Conservation (phyloP, 108 stramenopile species). For the Seminavis robusta region DNA sequence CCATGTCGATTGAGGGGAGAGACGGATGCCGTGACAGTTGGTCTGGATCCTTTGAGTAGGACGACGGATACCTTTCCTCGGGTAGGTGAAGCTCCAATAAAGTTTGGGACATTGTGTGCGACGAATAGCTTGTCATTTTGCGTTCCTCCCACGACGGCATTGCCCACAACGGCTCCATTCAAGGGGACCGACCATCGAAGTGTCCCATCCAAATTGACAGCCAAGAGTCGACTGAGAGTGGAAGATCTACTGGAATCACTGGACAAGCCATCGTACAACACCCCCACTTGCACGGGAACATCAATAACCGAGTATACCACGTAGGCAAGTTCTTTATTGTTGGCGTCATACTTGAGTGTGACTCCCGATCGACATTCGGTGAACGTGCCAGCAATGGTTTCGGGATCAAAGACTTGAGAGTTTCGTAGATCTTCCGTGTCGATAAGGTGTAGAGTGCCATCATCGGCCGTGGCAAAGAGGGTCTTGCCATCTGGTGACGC, state of each 20-base stretch:
- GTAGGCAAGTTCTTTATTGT: constrained; percentile 4
- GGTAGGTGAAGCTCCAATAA: not conserved
- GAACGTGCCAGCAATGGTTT: not conserved
- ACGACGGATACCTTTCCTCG: constrained; percentile 18
- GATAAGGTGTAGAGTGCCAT: constrained; percentile 35
- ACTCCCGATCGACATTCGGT: constrained; percentile 27
- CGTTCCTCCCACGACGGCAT: constrained; percentile 17
- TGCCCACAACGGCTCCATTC: constrained; percentile 26
- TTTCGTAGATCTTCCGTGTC: not conserved
- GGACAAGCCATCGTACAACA: not conserved
- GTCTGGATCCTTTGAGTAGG: not conserved
- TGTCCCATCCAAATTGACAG: constrained; percentile 31
- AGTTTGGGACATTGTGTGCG: constrained; percentile 14
- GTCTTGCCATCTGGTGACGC: constrained; percentile 15
- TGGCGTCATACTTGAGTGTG: not conserved
- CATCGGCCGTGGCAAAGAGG: constrained; percentile 30
- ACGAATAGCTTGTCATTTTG: constrained; percentile 27
- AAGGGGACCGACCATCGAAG: constrained; percentile 23
- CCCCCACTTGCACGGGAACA: too few relatives aligned
- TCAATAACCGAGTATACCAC: constrained; percentile 38
- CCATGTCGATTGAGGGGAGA: constrained; percentile 1
- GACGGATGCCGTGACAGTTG: constrained; percentile 9
- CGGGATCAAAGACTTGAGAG: constrained; percentile 13
- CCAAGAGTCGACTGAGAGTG: constrained; percentile 25
- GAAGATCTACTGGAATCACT: not conserved